Conservation (phyloP, 1,284 basidiomycete genomes). For the Naganishia sp. region DNA sequence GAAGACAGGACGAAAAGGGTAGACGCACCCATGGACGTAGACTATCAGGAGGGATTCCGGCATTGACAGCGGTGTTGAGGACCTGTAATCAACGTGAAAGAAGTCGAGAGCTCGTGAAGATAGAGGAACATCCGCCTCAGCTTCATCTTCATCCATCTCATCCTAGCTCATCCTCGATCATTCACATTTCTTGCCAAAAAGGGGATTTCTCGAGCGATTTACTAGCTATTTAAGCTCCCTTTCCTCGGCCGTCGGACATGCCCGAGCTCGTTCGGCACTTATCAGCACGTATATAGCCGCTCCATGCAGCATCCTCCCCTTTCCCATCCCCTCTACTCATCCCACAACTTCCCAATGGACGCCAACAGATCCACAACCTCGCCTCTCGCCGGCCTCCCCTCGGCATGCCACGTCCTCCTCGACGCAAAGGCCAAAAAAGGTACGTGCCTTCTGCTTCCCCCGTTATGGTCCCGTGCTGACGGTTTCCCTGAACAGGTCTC, state of each 20-base stretch:
- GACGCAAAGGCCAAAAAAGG: slow-evolving; percentile 71
- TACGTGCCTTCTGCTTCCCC: slow-evolving; percentile 37
- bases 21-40: slow-evolving; percentile 53
- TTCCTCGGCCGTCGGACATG: slow-evolving; percentile 1
- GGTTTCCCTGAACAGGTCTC: slow-evolving; percentile 56
- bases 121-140: not conserved
- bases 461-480: not conserved
- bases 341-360: slow-evolving; percentile 18
- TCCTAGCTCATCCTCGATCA: not conserved
- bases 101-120: not conserved
- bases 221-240: not conserved
- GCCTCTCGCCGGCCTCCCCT: slow-evolving; percentile 61
- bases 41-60: slow-evolving; percentile 52
- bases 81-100: not conserved
- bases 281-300: slow-evolving; percentile 3
- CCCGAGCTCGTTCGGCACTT: not conserved
- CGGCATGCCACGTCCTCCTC: slow-evolving; percentile 60
- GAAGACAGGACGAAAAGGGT: too few species aligned
- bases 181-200: not conserved
- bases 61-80: slow-evolving; percentile 11
- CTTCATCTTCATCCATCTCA: not conserved
- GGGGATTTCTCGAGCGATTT: too few species aligned
- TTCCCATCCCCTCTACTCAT: not conserved
- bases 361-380: slow-evolving; percentile 32
- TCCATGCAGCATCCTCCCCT: not conserved